Percentiles rank a stretch among this genome's conserved stretches.
These are phyloP conservation scores for Diplodia corticola DNA, from an alignment of 2,329 filamentous ascomycete genomes.

Conservation along the genomic window DNA sequence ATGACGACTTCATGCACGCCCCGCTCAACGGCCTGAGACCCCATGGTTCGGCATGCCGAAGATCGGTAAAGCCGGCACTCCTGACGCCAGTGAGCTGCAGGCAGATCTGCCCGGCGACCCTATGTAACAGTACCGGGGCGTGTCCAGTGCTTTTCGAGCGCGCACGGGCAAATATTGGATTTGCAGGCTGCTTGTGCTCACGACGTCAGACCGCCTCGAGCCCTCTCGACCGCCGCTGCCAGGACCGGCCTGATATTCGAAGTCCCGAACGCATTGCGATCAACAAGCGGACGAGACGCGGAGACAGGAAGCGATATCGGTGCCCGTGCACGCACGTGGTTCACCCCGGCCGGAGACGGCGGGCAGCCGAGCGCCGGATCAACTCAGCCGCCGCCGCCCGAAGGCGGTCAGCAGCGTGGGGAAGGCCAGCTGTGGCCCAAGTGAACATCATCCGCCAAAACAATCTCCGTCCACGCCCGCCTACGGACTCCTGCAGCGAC, in stretches of 20 bases:
- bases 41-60: background rate
- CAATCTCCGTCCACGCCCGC: background rate
- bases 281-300: background rate
- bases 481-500: background rate
- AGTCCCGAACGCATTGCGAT: background rate
- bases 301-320: background rate
- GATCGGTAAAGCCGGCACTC: constrained; percentile 1
- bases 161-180: constrained; percentile 12
- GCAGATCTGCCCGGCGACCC: background rate
- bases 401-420: constrained; percentile 14
- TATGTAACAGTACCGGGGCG: background rate
- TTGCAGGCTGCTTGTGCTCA: background rate
- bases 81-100: background rate
- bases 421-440: background rate
- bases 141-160: background rate
- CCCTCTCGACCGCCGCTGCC: background rate
- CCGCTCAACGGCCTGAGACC: background rate
- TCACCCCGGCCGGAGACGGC: background rate
- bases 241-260: background rate
- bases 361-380: background rate
- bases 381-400: background rate
- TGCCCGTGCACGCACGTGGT: background rate
- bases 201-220: constrained; percentile 12
- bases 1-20: background rate
- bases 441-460: background rate